These are phyloP conservation scores for Pseudocohnilembus persalinus DNA, from an alignment of 169 alveolate genomes.

Conservation along the genomic window DNA sequence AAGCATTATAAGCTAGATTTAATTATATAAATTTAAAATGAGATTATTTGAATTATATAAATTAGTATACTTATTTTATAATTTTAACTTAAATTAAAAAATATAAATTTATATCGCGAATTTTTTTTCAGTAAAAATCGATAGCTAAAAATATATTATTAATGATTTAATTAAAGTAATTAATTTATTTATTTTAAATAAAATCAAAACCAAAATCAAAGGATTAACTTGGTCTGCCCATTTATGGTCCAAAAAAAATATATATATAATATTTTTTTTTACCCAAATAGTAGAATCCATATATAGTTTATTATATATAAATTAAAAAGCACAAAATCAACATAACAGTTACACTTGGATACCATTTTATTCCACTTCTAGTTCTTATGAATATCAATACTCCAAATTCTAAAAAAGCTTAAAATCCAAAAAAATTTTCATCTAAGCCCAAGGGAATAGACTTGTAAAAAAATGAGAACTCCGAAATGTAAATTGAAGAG, in stretches of 20 bases:
- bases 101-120: too few species aligned
- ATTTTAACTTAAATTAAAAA: too few species aligned
- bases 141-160: too few species aligned
- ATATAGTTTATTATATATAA: slow-evolving; percentile 15
- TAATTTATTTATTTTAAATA: too few species aligned
- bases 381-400: slow-evolving; percentile 40
- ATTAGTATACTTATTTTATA: too few species aligned
- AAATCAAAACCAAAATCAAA: too few species aligned
- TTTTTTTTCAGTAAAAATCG: too few species aligned
- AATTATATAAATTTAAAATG: too few species aligned
- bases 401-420: slow-evolving; percentile 27
- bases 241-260: too few species aligned
- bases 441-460: slow-evolving; percentile 34
- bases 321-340: slow-evolving; percentile 1
- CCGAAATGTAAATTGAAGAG: slow-evolving; percentile 6
- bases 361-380: slow-evolving; percentile 33
- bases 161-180: not conserved
- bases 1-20: not conserved
- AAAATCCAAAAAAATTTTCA: slow-evolving; percentile 41
- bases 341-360: slow-evolving; percentile 8
- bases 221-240: too few species aligned
- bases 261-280: too few species aligned
- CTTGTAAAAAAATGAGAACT: slow-evolving; percentile 23
- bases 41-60: too few species aligned
- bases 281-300: slow-evolving; percentile 32